Conservation (phyloP, 2,329 filamentous ascomycete species). For the Fusarium subtropicale region DNA sequence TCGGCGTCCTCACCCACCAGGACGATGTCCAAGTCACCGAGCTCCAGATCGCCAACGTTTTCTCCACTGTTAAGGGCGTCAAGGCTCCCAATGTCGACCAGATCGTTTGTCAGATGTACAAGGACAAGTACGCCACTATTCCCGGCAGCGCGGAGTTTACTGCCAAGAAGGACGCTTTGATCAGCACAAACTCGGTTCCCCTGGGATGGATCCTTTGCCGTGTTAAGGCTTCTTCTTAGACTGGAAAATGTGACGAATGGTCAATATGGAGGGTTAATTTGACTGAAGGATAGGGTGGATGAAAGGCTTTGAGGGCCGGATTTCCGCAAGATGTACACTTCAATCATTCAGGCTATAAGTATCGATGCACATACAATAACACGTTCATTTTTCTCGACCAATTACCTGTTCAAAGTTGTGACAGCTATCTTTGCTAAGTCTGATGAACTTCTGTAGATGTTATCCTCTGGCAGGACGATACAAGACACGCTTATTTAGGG, state of each 20-base stretch:
- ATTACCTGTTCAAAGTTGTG: fast-evolving
- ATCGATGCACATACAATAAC: too few species aligned
- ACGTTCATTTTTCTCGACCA: fast-evolving
- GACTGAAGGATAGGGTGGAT: too few species aligned
- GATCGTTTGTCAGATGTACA: conserved; percentile 34
- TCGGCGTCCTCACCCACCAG: conserved; percentile 18
- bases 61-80: conserved; percentile 7
- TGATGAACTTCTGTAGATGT: fast-evolving
- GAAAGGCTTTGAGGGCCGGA: too few species aligned
- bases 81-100: conserved; percentile 3
- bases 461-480: fast-evolving
- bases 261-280: too few species aligned
- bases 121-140: conserved; percentile 19
- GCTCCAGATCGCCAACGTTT: background rate
- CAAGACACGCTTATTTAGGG: too few species aligned
- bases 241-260: fast-evolving
- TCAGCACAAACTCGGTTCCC: conserved; percentile 28
- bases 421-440: too few species aligned
- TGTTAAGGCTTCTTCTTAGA: conserved; percentile 1
- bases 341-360: too few species aligned
- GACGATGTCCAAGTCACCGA: conserved; percentile 10
- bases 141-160: conserved; percentile 24
- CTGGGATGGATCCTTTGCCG: conserved; percentile 37
- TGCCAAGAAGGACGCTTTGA: background rate
- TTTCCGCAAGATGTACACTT: too few species aligned